Base-by-base conservation (phyloP, 306 rosid species). In the Fragaria ananassa region DNA sequence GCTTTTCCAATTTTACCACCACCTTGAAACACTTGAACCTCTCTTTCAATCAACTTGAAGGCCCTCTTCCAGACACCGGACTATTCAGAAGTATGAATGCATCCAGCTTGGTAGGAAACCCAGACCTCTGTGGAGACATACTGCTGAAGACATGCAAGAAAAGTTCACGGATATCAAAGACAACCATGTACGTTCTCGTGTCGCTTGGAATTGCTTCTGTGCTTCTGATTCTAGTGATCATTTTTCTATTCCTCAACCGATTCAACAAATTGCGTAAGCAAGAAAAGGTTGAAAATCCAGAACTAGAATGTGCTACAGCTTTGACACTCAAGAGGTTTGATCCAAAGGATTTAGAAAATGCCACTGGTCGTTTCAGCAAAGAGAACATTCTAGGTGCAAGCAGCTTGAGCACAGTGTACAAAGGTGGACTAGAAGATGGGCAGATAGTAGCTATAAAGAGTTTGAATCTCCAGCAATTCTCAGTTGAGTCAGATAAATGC, bases 341-440 rank as follows among this genome's bases (percentile, higher is more conserved):
- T 25, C 81, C 79, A 68, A 85, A 77, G 51, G 93, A 88, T 68
- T 69, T 93, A 68, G 97, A 91, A 77, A 81, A 56, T 76, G 93
- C 98, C 78, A 89, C 96, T 7, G 76, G 68, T 54, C 84, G 73
- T 79, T 93, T 91, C 86, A 84, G 85, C 11, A 19, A 78, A 11
- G 82, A 85, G 62, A 84, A 81, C 49, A 71, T 91, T 80, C 81
- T 93, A 17, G 98, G 98, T 44, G 72, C 90, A 58, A 93, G 95
- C 83, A 78, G 78, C 75, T 82, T 91, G 91, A 93, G 98, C 89
- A 93, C 90, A 25, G 98, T 93, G 79, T 91, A 86, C 85, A 89
- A 77, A 81, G 98, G 96, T 74, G 85, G 77, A 76, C 54, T 91
- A 21, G 90, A 76, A 80, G 84, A 84, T 53, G 90, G 91, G 61